Percentiles rank a stretch among this genome's conserved stretches.
Conservation (phyloP, 2,329 filamentous ascomycete genomes). For the Macrophomina tecta region DNA sequence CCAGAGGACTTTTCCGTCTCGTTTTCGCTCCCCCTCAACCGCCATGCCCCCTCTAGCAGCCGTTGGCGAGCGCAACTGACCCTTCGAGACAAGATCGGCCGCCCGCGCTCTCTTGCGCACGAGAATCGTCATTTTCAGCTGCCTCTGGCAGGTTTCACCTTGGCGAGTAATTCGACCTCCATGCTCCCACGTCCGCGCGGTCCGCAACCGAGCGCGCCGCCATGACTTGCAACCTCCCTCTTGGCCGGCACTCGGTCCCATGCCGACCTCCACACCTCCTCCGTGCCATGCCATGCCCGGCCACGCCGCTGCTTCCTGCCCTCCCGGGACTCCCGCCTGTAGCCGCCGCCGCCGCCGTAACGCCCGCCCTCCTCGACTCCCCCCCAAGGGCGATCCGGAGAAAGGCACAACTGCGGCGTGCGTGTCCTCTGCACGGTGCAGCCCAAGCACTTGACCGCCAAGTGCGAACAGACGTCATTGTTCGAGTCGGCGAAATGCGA, state of each 20-base stretch:
- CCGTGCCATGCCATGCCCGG: too few relatives aligned
- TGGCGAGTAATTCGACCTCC: constrained; percentile 17
- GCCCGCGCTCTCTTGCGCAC: background rate
- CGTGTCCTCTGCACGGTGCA: constrained; percentile 20
- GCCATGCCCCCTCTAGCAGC: constrained; percentile 21
- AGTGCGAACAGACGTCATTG: constrained; percentile 18
- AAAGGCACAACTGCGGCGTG: constrained; percentile 3
- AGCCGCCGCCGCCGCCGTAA: constrained; percentile 1
- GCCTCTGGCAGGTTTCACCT: constrained; percentile 13
- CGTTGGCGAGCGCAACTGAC: constrained; percentile 11
- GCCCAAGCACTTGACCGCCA: constrained; percentile 19
- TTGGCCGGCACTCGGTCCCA: background rate
- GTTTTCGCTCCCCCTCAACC: constrained; percentile 4
- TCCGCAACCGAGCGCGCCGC: constrained; percentile 12
- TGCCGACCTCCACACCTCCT: background rate
- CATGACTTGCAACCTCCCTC: constrained; percentile 1
- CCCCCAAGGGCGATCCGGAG: constrained; percentile 11
- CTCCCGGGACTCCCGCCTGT: constrained; percentile 3
- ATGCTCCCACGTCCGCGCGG: constrained; percentile 7
- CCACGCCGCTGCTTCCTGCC: background rate
- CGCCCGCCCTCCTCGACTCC: background rate
- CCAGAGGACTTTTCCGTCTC: constrained; percentile 5
- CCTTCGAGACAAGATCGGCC: constrained; percentile 17
- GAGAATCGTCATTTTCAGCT: constrained; percentile 25
- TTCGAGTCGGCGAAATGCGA: constrained; percentile 19